phyloP scores from a whole-genome alignment of 371 early-diverging fungal species.

The Encephalitozoon intestinalis region DNA sequence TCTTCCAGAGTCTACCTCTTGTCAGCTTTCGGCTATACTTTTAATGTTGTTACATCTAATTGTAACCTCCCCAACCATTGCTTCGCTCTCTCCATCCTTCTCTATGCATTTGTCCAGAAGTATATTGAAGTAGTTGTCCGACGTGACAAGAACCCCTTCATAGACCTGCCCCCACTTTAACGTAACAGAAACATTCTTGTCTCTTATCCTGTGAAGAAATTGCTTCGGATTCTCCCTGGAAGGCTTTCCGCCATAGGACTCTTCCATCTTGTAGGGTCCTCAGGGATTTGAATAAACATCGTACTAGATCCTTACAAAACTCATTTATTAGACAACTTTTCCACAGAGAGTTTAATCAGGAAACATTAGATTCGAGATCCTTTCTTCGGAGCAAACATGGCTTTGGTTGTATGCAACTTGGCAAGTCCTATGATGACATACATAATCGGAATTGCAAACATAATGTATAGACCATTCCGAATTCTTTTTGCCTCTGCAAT shows the following conservation, averaged over 20 bases:
- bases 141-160: conserved; percentile 24
- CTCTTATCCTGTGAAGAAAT: conserved; percentile 27
- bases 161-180: conserved; percentile 50
- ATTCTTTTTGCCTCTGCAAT: conserved; percentile 12
- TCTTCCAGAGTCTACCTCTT: too few species aligned
- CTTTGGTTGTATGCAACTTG: conserved; percentile 7
- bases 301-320: not conserved
- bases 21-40: conserved; percentile 4
- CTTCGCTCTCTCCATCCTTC: not conserved
- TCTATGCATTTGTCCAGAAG: conserved; percentile 30
- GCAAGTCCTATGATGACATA: conserved; percentile 26
- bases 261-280: not conserved
- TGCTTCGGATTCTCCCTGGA: conserved; percentile 44
- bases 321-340: not conserved
- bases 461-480: conserved; percentile 5
- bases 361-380: not conserved
- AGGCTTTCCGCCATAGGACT: not conserved
- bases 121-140: conserved; percentile 49
- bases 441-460: conserved; percentile 12
- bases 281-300: not conserved
- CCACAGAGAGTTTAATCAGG: not conserved
- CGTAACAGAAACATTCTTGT: conserved; percentile 21
- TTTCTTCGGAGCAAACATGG: conserved; percentile 30
- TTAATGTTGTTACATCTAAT: conserved; percentile 54
- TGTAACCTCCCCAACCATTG: conserved; percentile 20